Base-by-base conservation (phyloP, 768 basidiomycete genomes). In the Harrya chromipes region DNA sequence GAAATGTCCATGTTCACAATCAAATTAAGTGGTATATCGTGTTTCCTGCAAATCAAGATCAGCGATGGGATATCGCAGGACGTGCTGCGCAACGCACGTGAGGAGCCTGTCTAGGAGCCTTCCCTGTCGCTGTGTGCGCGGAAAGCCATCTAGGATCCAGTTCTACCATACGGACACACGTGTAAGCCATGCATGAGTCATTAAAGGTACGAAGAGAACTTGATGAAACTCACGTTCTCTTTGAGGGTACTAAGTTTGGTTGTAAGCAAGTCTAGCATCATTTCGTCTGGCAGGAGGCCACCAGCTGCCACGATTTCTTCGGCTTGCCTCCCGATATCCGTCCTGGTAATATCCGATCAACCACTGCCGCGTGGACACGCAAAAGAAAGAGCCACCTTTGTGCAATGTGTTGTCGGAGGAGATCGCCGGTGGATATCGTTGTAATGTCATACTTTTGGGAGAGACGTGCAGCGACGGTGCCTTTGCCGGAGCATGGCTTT, bases 131-230 rank as follows among this genome's bases (percentile, higher is more conserved):
- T 90, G 73, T 6, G 91, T 94, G 39, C 93, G 83, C 46, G 93
- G 93, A 62, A 94, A 94, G 26, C 93, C 93, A 52, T 94, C 93
- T 43, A 94, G 68, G 52, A 94, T 84, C 92, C 92, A 94, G 62
- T 87, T 85, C 87, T 92, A 33, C 5, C 29, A 26, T 9, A 26
- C 8, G 27, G 13, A 48, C 24, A 34, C 36, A 52, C 55, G 49
- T 38, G 46, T 43, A 53, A 53, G 43, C 36, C n/a, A 36, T n/a
- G 11, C 20, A 21, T 19, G n/a, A n/a, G 35, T 40, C n/a, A 36
- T 27, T 6, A 43, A 35, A 27, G 19, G 4, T 3, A 23, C 23
- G 23, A 23, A 23, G 23, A 9, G 24, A 14, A 44, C 14, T 11
- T 54, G 69, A 27, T 42, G 43, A 35, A 1, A 46, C 75, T 31